Evolutionary conservation across 768 basidiomycete species (phyloP), one percentile per base, ranked within the genome.

Genomic region (Boletus rufocinnamomeus): DNA sequence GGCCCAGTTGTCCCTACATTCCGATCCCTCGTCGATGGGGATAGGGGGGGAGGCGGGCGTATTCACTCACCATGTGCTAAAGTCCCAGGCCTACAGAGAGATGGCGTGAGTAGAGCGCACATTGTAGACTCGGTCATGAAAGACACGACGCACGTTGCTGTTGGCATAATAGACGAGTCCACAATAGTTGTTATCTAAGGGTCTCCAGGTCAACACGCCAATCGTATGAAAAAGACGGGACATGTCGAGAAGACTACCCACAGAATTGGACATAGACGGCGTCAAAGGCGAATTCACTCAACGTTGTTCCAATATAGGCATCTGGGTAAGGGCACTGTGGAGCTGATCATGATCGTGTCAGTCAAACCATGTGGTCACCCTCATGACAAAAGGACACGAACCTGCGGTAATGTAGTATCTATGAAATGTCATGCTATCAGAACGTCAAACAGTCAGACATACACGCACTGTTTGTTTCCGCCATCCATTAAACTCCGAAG

Each of bases 241-340:
- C 34, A 23, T 9, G 38, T 19, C 47, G 19, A 25, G 13, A 23
- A 19, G 32, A 19, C 19, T n/a, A 57, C 56, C 49, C 59, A 63
- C 81, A 82, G 69, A 82, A 81, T 61, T 82, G 81, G 25, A 82
- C 82, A 43, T 79, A 82, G 52, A 82, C 70, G 4, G 79, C 81
- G 58, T 82, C 81, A 54, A 82, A 82, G 1, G 64, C 70, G 30
- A 79, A 78, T 0, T 64, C 67, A 62, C 77, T 76, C 62, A 82
- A 63, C 45, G 78, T 75, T 1, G 74, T 65, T 7, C 79, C 77
- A 5, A 82, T 65, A 48, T 75, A 75, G 6, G 79, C 73, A 63
- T 82, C 81, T 0, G 81, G 82, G 66, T 69, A 82, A 7, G 79
- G 78, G 63, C 81, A 82, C 51, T 82, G 75, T 40, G 75, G 75